Conservation (phyloP, 1,139 yeast genomes). For the Sugiyamaella novakii region DNA sequence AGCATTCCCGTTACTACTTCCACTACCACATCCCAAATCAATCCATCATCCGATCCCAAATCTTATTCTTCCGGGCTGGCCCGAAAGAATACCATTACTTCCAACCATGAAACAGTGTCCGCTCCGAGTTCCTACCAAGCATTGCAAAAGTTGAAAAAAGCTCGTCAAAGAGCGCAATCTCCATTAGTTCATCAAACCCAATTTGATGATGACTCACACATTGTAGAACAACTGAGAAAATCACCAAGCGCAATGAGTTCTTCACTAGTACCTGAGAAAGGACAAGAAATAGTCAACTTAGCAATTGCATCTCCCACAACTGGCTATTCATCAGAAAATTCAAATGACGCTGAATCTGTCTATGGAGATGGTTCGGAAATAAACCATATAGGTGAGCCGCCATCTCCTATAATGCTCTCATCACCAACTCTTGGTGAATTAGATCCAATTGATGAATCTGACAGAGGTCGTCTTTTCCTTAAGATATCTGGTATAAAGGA, state of each 20-base stretch:
- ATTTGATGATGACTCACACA: constrained; percentile 26
- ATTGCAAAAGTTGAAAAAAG: constrained; percentile 25
- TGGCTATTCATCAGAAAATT: constrained; percentile 12
- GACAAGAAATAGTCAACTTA: constrained; percentile 2
- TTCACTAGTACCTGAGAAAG: constrained; percentile 5
- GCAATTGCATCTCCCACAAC: constrained; percentile 16
- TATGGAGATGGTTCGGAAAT: constrained; percentile 21
- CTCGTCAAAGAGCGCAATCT: constrained; percentile 18
- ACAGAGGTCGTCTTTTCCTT: constrained; percentile 76
- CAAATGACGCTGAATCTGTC: constrained; percentile 24
- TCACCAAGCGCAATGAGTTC: constrained; percentile 16
- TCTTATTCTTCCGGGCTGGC: constrained; percentile 23
- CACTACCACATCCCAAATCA: neutral
- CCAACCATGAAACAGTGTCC: constrained; percentile 24
- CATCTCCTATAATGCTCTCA: constrained; percentile 25
- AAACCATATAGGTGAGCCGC: constrained; percentile 14
- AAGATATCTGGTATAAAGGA: constrained; percentile 63
- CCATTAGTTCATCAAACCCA: constrained; percentile 7
- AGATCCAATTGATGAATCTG: constrained; percentile 45
- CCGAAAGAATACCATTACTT: constrained; percentile 34
- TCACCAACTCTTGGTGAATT: constrained; percentile 29
- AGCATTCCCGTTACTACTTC: neutral
- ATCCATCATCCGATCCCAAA: neutral
- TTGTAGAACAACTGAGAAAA: constrained; percentile 27
- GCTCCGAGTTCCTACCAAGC: constrained; percentile 27